Base-by-base conservation (phyloP, 768 basidiomycete species). In the Mycena indigotica region DNA sequence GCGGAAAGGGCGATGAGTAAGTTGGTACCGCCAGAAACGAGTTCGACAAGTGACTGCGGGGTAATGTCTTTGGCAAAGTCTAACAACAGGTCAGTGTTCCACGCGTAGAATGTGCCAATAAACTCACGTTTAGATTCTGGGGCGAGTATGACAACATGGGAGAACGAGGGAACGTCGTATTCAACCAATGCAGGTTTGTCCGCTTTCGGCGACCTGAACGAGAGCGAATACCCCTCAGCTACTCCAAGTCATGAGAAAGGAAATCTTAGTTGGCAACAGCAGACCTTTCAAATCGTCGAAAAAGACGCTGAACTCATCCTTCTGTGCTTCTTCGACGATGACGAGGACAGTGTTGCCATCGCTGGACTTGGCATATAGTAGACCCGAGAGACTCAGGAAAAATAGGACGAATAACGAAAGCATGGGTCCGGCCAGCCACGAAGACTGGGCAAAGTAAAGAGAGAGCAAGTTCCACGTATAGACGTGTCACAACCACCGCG, bases 221-320 rank as follows among this genome's bases (percentile, higher is more conserved):
- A 94, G 45, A 98, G 75, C 50, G 91, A 79, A 72, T 91, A 97
- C 8, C 96, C 96, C 59, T 85, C 79, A 48, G 84, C 92, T 95
- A 66, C 58, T 12, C 35, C 12, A 30, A 39, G 24, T 58, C 10
- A 57, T 38, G 23, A 30, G 30, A 56, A 28, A 24, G 48, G 32
- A 57, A 63, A 25, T 5, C 4, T 13, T 50, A n/a, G 2, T 17
- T 8, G 45, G 3, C 21, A 5, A 25, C 53, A n/a, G n/a, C n/a
- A n/a, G n/a, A 95, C 95, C 83, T 77, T 83, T 79, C 49, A 98
- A 76, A 17, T 85, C 86, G 53, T 80, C 72, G 72, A 93, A 95
- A 82, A 97, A 96, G 66, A 87, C 74, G 10, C 89, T 88, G 71
- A 89, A 98, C 63, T 89, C 80, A 70, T 80, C 82, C 66, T 84